Evolutionary conservation across 148 eudicot species (phyloP).

Genomic region (Oxyria digyna): DNA sequence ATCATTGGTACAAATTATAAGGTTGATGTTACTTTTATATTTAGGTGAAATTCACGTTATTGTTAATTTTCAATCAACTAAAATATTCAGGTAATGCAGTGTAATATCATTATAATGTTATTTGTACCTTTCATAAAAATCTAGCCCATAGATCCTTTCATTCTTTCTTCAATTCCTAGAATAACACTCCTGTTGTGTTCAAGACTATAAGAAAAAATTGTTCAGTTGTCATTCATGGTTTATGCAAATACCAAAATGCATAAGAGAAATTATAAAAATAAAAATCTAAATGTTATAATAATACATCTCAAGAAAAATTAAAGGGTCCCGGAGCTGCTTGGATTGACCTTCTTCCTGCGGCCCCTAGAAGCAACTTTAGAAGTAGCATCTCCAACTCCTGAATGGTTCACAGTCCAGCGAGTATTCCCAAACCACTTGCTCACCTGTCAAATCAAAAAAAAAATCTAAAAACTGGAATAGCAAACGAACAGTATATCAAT

Average conservation of each 20-base stretch:
- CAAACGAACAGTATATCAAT: background rate
- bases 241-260: background rate
- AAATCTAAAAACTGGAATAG: background rate
- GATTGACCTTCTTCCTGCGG: background rate
- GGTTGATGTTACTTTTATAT: too few species aligned
- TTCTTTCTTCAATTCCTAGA: too few species aligned
- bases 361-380: background rate
- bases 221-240: background rate
- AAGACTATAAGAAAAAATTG: too few species aligned
- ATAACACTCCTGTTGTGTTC: too few species aligned
- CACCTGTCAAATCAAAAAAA: slow-evolving; percentile 28
- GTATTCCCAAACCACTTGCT: slow-evolving; percentile 86
- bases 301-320: background rate
- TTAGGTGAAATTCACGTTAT: too few species aligned
- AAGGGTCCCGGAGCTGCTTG: background rate
- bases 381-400: background rate
- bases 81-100: too few species aligned
- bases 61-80: too few species aligned
- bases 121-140: too few species aligned
- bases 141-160: too few species aligned
- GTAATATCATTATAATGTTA: too few species aligned
- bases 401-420: slow-evolving; percentile 53
- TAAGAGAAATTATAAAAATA: background rate
- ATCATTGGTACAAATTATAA: too few species aligned
- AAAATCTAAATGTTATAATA: background rate